These are phyloP conservation scores for Geotrichum carabidarum DNA, from an alignment of 1,139 yeast species.

Conservation along the genomic window DNA sequence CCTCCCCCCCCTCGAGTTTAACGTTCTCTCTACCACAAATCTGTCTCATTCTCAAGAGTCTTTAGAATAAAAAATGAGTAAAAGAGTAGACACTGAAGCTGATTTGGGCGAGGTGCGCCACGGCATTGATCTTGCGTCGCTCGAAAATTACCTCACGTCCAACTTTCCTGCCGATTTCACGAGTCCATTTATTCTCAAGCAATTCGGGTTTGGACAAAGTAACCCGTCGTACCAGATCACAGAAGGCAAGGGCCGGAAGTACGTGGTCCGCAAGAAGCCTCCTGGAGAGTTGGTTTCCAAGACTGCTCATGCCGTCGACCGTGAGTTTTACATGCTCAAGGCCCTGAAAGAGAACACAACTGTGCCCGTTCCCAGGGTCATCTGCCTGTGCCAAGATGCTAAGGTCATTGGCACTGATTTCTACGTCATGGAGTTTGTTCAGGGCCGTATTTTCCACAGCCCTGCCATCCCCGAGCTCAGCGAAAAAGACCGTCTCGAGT, in stretches of 20 bases:
- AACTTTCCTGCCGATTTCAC: slow-evolving; percentile 19
- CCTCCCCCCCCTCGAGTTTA: neutral
- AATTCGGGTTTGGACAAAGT: slow-evolving; percentile 62
- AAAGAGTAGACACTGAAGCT: slow-evolving; percentile 35
- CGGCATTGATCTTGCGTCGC: slow-evolving; percentile 38
- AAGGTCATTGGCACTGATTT: slow-evolving; percentile 67
- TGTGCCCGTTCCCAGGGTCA: slow-evolving; percentile 60
- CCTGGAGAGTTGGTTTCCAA: slow-evolving; percentile 53
- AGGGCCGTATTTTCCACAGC: slow-evolving; percentile 56
- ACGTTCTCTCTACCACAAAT: no score
- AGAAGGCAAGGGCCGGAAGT: slow-evolving; percentile 43
- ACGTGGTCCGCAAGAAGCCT: slow-evolving; percentile 59
- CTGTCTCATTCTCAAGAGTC: no score
- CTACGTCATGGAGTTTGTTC: slow-evolving; percentile 56
- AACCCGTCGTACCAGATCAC: slow-evolving; percentile 57
- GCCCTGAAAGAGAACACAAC: slow-evolving; percentile 34
- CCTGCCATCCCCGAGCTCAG: slow-evolving; percentile 47
- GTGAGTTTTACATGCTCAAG: slow-evolving; percentile 54
- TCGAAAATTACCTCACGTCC: slow-evolving; percentile 33
- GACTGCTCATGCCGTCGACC: slow-evolving; percentile 62
- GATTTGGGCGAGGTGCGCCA: slow-evolving; percentile 39
- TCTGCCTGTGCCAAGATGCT: slow-evolving; percentile 61
- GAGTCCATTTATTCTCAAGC: slow-evolving; percentile 37
- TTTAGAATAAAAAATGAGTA: neutral
- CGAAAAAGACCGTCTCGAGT: slow-evolving; percentile 29